These are phyloP conservation scores for Golubevia pallescens DNA, from an alignment of 1,284 basidiomycete species.

Conservation along the genomic window DNA sequence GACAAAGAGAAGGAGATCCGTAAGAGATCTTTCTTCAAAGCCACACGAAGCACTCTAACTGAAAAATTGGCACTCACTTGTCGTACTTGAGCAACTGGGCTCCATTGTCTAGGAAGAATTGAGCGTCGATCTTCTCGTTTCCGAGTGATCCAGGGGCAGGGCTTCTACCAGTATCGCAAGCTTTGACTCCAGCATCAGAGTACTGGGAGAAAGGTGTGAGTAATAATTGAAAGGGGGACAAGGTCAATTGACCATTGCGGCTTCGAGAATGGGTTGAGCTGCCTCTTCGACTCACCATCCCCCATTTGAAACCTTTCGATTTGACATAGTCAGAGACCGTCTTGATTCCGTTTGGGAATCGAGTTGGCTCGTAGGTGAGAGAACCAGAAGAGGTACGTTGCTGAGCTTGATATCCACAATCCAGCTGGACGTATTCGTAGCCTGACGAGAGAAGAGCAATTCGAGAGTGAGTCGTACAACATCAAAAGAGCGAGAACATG, in stretches of 20 bases:
- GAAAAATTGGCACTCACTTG: not conserved
- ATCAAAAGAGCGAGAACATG: not conserved
- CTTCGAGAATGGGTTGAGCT: too few relatives aligned
- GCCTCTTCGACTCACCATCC: not conserved
- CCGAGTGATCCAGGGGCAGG: not conserved
- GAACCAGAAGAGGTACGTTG: not conserved
- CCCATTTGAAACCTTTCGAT: not conserved
- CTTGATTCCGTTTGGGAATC: not conserved
- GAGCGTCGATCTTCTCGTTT: not conserved
- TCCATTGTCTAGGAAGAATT: not conserved
- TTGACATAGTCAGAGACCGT: not conserved
- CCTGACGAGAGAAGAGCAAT: not conserved
- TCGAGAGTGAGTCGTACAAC: not conserved
- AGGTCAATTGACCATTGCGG: too few relatives aligned
- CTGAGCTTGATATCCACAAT: not conserved
- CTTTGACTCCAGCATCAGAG: not conserved
- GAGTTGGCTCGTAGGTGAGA: not conserved
- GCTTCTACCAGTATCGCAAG: not conserved
- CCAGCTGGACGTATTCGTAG: not conserved
- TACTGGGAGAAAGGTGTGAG: not conserved
- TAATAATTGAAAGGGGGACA: too few relatives aligned
- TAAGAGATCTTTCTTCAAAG: not conserved
- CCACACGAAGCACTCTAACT: not conserved
- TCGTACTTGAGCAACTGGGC: not conserved
- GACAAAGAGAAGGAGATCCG: not conserved